Percentiles rank a stretch among this genome's conserved stretches.
These are phyloP conservation scores for Helicocarpus griseus DNA, from an alignment of 2,329 filamentous ascomycete genomes.

Conservation along the genomic window DNA sequence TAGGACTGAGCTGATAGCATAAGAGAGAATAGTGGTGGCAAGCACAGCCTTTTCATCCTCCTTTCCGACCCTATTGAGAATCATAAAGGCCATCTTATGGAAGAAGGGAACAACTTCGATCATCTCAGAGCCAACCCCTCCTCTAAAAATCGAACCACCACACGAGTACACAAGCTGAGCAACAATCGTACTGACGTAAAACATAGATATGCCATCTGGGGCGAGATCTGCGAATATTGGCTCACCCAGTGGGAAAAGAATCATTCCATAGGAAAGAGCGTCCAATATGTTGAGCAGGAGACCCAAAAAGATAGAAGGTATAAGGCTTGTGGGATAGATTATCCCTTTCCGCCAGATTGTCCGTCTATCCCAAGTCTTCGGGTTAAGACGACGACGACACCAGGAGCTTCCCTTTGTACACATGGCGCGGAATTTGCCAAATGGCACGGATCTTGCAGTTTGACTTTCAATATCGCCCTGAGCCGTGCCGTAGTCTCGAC, in stretches of 20 bases:
- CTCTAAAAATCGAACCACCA: conserved; percentile 76
- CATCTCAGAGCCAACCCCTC: conserved; percentile 90
- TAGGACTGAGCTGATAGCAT: conserved; percentile 79
- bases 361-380: conserved; percentile 62
- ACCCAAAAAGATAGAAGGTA: conserved; percentile 83
- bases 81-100: conserved; percentile 92
- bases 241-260: conserved; percentile 83
- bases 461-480: conserved; percentile 1
- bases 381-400: conserved; percentile 41
- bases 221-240: conserved; percentile 78
- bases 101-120: conserved; percentile 99
- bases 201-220: conserved; percentile 92
- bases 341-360: conserved; percentile 56
- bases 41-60: conserved; percentile 77
- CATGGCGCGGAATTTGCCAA: background rate
- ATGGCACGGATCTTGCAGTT: background rate
- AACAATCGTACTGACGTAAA: conserved; percentile 95
- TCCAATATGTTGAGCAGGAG: conserved; percentile 87
- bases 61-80: conserved; percentile 66
- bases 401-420: conserved; percentile 10
- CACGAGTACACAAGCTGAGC: conserved; percentile 83
- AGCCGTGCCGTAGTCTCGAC: conserved; percentile 22
- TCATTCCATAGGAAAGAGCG: conserved; percentile 93
- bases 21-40: conserved; percentile 87
- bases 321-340: conserved; percentile 56